Evolutionary conservation across 1,284 basidiomycete genomes (phyloP).

Genomic region (Lentinus polychrous): DNA sequence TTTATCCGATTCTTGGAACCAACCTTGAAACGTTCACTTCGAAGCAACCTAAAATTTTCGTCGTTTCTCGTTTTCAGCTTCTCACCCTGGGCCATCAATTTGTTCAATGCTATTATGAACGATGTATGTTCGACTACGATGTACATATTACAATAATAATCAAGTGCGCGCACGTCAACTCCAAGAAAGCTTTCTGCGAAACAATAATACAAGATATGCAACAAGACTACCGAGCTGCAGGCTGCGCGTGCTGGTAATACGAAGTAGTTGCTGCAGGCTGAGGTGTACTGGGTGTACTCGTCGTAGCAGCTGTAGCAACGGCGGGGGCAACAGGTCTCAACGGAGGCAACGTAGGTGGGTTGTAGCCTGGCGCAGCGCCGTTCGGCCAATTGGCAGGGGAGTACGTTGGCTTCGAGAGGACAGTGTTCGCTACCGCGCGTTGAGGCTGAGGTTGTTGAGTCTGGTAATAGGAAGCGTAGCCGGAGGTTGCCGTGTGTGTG

Average conservation of each 20-base stretch:
- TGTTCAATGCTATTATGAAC: not conserved
- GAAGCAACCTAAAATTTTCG: not conserved
- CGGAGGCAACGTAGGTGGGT: constrained; percentile 9
- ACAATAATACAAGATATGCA: not conserved
- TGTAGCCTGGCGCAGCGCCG: constrained; percentile 25
- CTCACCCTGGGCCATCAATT: not conserved
- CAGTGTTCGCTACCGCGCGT: constrained; percentile 44
- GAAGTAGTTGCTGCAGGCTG: not conserved
- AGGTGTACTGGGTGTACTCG: constrained; percentile 1
- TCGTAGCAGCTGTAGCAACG: not conserved
- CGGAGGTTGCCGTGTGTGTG: constrained; percentile 20
- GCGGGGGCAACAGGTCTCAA: not conserved
- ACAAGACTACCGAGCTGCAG: constrained; percentile 1
- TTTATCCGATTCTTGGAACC: too few relatives aligned
- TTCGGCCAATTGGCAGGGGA: constrained; percentile 20
- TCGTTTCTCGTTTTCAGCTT: not conserved
- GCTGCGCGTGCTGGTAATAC: not conserved
- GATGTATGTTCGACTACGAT: not conserved
- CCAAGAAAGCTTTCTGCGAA: not conserved
- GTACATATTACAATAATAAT: not conserved
- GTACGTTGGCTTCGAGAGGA: constrained; percentile 25
- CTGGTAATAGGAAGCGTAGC: constrained; percentile 33
- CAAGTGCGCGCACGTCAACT: not conserved
- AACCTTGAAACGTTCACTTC: too few relatives aligned
- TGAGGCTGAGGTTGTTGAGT: constrained; percentile 28